Evolutionary conservation across 2,329 filamentous ascomycete species (phyloP).

Genomic region (Penicillium corylophilum): DNA sequence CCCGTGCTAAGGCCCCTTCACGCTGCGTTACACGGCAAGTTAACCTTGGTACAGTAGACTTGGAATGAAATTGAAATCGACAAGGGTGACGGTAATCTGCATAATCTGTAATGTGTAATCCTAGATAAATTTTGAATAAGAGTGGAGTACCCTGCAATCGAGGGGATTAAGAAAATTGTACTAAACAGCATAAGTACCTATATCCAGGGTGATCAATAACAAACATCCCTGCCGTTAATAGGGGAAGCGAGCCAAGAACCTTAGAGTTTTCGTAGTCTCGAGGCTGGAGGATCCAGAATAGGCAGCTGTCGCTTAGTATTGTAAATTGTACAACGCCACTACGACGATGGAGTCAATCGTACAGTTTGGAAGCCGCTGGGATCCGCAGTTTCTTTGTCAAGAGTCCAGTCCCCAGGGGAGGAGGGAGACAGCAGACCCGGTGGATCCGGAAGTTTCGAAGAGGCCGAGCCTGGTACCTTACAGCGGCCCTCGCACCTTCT

Average conservation of each 20-base stretch:
- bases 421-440: background rate
- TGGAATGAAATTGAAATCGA: background rate
- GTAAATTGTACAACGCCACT: background rate
- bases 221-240: background rate
- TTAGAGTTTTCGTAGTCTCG: background rate
- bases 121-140: background rate
- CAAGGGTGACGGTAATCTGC: background rate
- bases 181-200: background rate
- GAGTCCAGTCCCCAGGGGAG: background rate
- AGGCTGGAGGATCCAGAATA: background rate
- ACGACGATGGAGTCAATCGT: background rate
- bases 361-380: background rate
- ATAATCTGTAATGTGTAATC: too few relatives aligned
- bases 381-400: background rate
- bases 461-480: conserved; percentile 1
- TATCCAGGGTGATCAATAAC: background rate
- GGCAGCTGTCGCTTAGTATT: background rate
- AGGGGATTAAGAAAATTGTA: background rate
- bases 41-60: background rate
- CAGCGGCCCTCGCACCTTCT: background rate
- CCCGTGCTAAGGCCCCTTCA: background rate
- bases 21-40: background rate
- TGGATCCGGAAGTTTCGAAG: background rate
- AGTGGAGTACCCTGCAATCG: background rate
- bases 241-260: background rate